Evolutionary conservation across 2,329 filamentous ascomycete species (phyloP), one percentile per base, ranked within the genome.

Genomic region (Fusarium poae): DNA sequence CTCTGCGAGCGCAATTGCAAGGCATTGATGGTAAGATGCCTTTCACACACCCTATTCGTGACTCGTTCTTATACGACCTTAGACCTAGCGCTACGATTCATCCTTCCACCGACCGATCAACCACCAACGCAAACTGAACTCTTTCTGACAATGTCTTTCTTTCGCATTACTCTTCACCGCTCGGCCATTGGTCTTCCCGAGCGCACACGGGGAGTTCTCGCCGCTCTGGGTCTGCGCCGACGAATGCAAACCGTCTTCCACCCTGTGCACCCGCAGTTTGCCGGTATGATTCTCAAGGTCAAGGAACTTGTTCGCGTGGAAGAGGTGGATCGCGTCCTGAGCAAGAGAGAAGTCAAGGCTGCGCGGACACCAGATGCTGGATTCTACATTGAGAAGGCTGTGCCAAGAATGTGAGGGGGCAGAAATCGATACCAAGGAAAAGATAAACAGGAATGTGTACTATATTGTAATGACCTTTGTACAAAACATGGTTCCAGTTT

Each of bases 281-380:
- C 94, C 12, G 94, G 94, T 77, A 93, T 97, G 83, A 93, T 97
- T 76, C 91, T 97, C 85, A 91, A 91, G 80, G 93, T 97, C 74
- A 97, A 97, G 84, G 94, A 97, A 82, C 84, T 97, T 67, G 92
- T 97, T 45, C 85, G 88, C 55, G 93, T 97, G 35, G 84, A 89
- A 71, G 94, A 97, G 82, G 93, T 97, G 44, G 88, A 90, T 34
- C 78, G 81, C 65, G 79, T 85, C 32, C 78, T 93, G 80, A 90
- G 85, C 10, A 87, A 88, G 76, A 80, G 82, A 57, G 88, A 97
- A 82, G 85, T 97, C 75, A 89, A 89, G 81, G 87, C 85, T 52
- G 84, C 87, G 80, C 83, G 94, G 79, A 89, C 86, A 79, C 93
- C 94, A 5, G 92, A 95, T 65, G 83, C 85, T 2, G 94, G 94